Evolutionary conservation across 2,329 filamentous ascomycete species (phyloP), one percentile per base, ranked within the genome.

Genomic region (Colletotrichum gigasporum): DNA sequence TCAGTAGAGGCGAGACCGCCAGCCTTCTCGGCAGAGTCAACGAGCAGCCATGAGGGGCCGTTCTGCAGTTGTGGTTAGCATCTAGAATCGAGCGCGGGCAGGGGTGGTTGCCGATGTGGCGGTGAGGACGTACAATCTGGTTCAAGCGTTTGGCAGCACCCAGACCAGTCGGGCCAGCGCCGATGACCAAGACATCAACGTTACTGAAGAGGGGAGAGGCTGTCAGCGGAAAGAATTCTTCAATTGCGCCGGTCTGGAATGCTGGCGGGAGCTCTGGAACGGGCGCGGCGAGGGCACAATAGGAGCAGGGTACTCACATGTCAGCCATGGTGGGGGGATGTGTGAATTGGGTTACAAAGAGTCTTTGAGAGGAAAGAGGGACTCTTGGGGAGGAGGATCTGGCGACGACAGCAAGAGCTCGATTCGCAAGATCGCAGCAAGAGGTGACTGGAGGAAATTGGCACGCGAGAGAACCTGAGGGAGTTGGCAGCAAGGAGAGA

Each of bases 121-220:
- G 73, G 74, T 74, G 71, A 75, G 70, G 41, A 77, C 90, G 72
- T 85, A 98, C 96, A 76, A 97, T 90, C 82, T 99, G 96, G 82
- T 98, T 91, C 71, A 99, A 88, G 78, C 96, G 93, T 87, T 99
- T 99, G 73, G 96, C 96, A 78, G 96, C 96, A 86, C 96, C 96
- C 72, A 98, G 89, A 82, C 96, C 96, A 76, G 96, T 98, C 73
- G 96, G 96, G 77, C 96, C 96, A 82, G 95, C 95, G 77, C 96
- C 96, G 84, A 98, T 97, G 80, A 99, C 90, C 77, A 99, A 93
- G 72, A 99, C 91, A 82, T 99, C 96, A 78, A 98, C 93, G 75
- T 93, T 90, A 80, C 94, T 96, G 79, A 12, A 63, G 20, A 30
- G 41, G 20, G 44, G 30, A 6, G 50, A 45, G 4, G 22, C n/a